These are phyloP conservation scores for Nakaseomyces glabratus DNA, from an alignment of 1,139 yeast genomes.

Conservation along the genomic window DNA sequence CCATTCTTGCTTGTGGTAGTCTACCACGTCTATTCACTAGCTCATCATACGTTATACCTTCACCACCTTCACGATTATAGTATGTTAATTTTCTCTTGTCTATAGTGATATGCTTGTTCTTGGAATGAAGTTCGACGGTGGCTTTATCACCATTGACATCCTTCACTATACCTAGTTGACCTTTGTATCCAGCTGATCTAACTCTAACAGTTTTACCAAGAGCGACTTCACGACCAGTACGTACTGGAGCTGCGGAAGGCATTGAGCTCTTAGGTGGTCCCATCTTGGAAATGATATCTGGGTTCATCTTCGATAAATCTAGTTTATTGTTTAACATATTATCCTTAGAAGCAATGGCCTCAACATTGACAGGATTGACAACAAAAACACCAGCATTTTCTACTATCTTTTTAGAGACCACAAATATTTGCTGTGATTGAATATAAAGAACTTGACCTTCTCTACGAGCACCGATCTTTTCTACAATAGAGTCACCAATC, in stretches of 20 bases:
- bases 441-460: slow-evolving; percentile 86
- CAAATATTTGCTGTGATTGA: slow-evolving; percentile 67
- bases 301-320: slow-evolving; percentile 79
- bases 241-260: slow-evolving; percentile 28
- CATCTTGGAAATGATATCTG: slow-evolving; percentile 45
- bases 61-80: slow-evolving; percentile 51
- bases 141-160: slow-evolving; percentile 91
- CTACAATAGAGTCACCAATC: slow-evolving; percentile 88
- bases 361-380: slow-evolving; percentile 63
- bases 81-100: slow-evolving; percentile 70
- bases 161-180: slow-evolving; percentile 85
- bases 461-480: slow-evolving; percentile 66
- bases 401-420: slow-evolving; percentile 65
- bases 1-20: slow-evolving; percentile 29
- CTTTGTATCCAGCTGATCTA: slow-evolving; percentile 83
- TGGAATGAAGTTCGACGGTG: slow-evolving; percentile 87
- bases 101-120: slow-evolving; percentile 79
- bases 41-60: slow-evolving; percentile 68
- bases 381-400: slow-evolving; percentile 93
- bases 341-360: slow-evolving; percentile 74
- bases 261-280: slow-evolving; percentile 48
- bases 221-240: slow-evolving; percentile 70
- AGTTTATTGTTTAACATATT: slow-evolving; percentile 28
- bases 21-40: slow-evolving; percentile 40
- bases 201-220: slow-evolving; percentile 79